phyloP scores from a whole-genome alignment of 345 rosid species.

The Pugionium cornutum region DNA sequence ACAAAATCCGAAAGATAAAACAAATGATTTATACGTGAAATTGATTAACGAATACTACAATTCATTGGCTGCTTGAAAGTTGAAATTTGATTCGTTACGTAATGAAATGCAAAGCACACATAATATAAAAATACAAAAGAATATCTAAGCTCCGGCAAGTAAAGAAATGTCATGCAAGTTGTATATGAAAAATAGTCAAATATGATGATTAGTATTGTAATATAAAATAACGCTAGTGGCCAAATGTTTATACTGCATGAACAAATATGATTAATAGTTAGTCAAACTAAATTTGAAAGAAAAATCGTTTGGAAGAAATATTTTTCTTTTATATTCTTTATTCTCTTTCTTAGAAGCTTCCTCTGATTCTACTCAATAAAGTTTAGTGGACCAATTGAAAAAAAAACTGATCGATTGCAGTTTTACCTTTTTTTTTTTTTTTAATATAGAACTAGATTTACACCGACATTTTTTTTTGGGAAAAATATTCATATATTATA shows the following conservation, averaged over 20 bases:
- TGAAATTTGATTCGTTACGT: conserved; percentile 9
- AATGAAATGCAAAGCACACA: not conserved
- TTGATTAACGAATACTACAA: conserved; percentile 1
- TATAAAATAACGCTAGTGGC: not conserved
- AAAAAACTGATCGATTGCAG: too few relatives aligned
- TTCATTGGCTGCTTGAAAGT: conserved; percentile 30
- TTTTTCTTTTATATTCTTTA: not conserved
- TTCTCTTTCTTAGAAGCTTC: conserved; percentile 16
- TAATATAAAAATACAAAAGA: not conserved
- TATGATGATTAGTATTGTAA: not conserved
- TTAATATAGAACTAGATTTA: too few relatives aligned
- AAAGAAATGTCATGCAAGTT: conserved; percentile 21
- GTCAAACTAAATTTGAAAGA: not conserved
- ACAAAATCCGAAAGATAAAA: not conserved
- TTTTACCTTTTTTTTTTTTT: too few relatives aligned
- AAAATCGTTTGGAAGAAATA: not conserved
- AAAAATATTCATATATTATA: too few relatives aligned
- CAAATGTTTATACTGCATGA: not conserved
- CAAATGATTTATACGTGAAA: too few relatives aligned
- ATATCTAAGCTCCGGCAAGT: conserved; percentile 2
- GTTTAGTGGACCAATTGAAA: not conserved
- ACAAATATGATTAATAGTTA: not conserved
- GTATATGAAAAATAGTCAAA: not conserved
- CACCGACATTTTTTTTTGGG: too few relatives aligned
- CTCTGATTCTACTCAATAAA: conserved; percentile 8